Base-by-base conservation (phyloP, 177 flowering plant genomes). In the Vitis hybrid region DNA sequence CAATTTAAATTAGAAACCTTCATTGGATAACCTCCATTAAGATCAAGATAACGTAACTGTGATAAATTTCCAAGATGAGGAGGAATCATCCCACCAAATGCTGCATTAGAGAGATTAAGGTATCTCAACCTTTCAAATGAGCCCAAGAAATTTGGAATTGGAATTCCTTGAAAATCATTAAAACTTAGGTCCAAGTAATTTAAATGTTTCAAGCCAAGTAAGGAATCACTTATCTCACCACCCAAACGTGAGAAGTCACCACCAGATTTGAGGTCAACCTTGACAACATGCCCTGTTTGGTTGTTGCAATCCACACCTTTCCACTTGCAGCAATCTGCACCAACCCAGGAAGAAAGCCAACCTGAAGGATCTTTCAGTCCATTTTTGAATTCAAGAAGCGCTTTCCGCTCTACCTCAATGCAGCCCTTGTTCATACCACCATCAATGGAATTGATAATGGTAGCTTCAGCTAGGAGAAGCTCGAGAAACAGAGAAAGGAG, bases 261-360 rank as follows among this genome's bases (percentile, higher is more conserved):
- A 19, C 19, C 19, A 18, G 19, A 18, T 18, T 1, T 67, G 14
- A 78, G 81, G 14, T 71, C 32, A 64, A 74, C 61, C 55, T 49
- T 56, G 58, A 56, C 18, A 17, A 76, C 76, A 32, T 55, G 52
- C 17, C 74, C 70, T 0, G 76, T 72, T 17, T 8, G 57, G 30
- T 65, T 65, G 40, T 48, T 63, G 60, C 81, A 79, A 2, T 9
- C 21, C 2, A 79, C 30, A 5, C 79, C 81, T 11, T 2, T 34
- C 81, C 78, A 79, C 34, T 51, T n/a, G 61, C 79, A 75, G 68
- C 82, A 79, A 17, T 79, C 74, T 23, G 21, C 45, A 5, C 76
- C 82, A 45, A 59, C 23, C 82, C 82, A 75, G 13, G 74, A 72
- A 55, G 79, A 72, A 34, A 79, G 79, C n/a, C 79, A 19, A 4